Evolutionary conservation across 1,284 basidiomycete species (phyloP).

Genomic region (Thecaphora frezii): DNA sequence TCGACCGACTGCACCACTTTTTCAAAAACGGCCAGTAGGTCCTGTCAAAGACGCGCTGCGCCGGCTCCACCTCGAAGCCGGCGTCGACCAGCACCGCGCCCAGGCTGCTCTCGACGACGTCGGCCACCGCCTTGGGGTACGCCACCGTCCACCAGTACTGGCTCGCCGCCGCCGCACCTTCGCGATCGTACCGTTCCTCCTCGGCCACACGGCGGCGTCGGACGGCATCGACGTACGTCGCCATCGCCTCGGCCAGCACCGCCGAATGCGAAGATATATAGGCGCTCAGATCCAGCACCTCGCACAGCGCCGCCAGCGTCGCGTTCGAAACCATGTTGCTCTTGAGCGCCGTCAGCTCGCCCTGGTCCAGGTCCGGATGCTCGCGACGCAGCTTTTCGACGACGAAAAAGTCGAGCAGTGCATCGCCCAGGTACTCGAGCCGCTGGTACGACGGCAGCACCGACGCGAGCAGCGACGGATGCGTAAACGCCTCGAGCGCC

Average conservation of each 20-base stretch:
- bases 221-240: conserved; percentile 1
- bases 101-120: conserved; percentile 37
- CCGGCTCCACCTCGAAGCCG: conserved; percentile 15
- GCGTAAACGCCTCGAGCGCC: conserved; percentile 43
- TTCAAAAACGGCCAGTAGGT: conserved; percentile 26
- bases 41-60: conserved; percentile 12
- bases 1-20: conserved; percentile 9
- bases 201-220: neutral
- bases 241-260: conserved; percentile 6
- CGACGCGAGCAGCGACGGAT: conserved; percentile 25
- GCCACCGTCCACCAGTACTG: conserved; percentile 24
- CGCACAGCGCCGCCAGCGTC: conserved; percentile 20
- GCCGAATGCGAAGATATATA: conserved; percentile 13
- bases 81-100: conserved; percentile 39
- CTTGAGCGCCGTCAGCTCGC: conserved; percentile 33
- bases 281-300: conserved; percentile 8
- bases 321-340: conserved; percentile 17
- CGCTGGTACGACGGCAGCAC: conserved; percentile 39
- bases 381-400: conserved; percentile 6
- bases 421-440: conserved; percentile 49
- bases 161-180: neutral
- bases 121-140: conserved; percentile 29
- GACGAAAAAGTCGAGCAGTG: conserved; percentile 36
- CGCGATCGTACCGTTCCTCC: neutral
- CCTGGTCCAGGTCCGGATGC: conserved; percentile 18